These are phyloP conservation scores for Rhododendron henanense DNA, from an alignment of 148 eudicot genomes.

Conservation along the genomic window DNA sequence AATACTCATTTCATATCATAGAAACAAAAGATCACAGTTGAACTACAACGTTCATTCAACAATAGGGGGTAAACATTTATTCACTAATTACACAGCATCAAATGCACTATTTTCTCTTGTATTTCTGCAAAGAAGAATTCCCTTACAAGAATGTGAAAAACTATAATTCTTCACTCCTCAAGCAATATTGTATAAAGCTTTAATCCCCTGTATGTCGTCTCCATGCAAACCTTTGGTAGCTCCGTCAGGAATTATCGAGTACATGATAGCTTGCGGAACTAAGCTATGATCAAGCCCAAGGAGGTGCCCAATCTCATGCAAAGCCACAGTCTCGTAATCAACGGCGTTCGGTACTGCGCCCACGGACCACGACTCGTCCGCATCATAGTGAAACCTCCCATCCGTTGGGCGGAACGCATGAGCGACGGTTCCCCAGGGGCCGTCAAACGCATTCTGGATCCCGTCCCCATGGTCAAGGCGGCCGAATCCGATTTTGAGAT, in stretches of 20 bases:
- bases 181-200: background rate
- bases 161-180: background rate
- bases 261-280: background rate
- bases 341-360: background rate
- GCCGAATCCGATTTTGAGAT: background rate
- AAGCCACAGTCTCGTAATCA: constrained; percentile 24
- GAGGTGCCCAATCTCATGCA: constrained; percentile 1
- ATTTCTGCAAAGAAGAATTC: background rate
- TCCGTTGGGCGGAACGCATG: constrained; percentile 15
- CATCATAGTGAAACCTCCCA: constrained; percentile 24
- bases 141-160: background rate
- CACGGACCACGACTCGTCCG: constrained; percentile 5
- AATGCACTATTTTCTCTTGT: background rate
- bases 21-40: too few relatives aligned
- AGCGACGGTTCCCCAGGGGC: constrained; percentile 3
- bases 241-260: too few relatives aligned
- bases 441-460: constrained; percentile 7
- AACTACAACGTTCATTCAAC: background rate
- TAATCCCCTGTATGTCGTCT: too few relatives aligned
- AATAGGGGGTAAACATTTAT: background rate
- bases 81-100: background rate
- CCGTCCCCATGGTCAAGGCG: constrained; percentile 15
- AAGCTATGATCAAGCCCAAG: background rate
- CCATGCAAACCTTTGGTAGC: too few relatives aligned
- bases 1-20: too few relatives aligned